Conservation (phyloP, 106 monocot species). For the Phalaenopsis equestris region DNA sequence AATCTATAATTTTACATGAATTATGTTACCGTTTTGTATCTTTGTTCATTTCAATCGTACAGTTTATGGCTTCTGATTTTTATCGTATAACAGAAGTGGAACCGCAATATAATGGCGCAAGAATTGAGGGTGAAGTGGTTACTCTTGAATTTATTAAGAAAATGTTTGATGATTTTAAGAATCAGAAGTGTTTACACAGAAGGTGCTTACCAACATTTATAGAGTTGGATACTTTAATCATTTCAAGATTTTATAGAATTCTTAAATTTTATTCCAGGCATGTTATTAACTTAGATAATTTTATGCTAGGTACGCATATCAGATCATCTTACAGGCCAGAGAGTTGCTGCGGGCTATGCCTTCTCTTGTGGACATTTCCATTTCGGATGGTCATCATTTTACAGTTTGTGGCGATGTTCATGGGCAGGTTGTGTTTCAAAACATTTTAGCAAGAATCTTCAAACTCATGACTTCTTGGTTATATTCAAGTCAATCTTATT, state of each 20-base stretch:
- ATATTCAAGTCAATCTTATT: neutral
- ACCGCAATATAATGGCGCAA: conserved; percentile 77
- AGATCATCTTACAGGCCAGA: conserved; percentile 70
- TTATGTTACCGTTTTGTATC: conserved; percentile 1
- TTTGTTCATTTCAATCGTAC: neutral
- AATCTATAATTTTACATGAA: neutral
- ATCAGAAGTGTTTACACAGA: conserved; percentile 82
- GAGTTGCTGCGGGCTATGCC: conserved; percentile 62
- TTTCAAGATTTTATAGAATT: neutral
- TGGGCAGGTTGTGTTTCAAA: conserved; percentile 54
- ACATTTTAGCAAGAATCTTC: neutral
- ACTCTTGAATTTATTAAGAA: conserved; percentile 83
- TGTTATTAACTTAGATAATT: neutral
- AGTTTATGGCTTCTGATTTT: neutral
- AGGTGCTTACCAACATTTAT: conserved; percentile 28
- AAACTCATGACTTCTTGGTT: neutral
- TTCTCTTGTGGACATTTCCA: conserved; percentile 82
- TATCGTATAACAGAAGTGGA: conserved; percentile 59
- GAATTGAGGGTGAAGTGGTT: conserved; percentile 88
- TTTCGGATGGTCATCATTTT: conserved; percentile 63
- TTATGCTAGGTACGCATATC: conserved; percentile 69
- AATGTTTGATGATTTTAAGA: conserved; percentile 92
- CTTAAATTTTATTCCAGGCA: neutral
- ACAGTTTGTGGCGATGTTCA: conserved; percentile 98
- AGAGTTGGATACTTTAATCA: neutral